phyloP scores from a whole-genome alignment of 2,329 filamentous ascomycete genomes.

The Ceratocystis diversiconidia region DNA sequence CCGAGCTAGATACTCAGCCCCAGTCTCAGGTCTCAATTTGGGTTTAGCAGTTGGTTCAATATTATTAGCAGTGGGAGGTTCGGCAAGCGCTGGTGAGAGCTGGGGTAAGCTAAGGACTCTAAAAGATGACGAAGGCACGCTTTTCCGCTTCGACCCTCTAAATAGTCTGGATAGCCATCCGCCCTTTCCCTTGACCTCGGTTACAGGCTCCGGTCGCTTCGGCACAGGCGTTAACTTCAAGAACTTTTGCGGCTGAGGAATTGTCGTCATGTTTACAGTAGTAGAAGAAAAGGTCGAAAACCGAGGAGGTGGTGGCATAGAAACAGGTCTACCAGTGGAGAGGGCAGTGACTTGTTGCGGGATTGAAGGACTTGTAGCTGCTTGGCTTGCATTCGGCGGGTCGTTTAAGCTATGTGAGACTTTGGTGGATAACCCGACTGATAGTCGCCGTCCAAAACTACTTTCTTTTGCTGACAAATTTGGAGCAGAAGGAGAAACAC shows the following conservation, averaged over 20 bases:
- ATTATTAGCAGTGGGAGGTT: neutral
- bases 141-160: conserved; percentile 2
- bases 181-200: conserved; percentile 5
- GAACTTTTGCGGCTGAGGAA: neutral
- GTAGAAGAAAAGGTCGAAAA: neutral
- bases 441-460: neutral
- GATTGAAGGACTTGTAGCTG: neutral
- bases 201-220: neutral
- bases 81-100: neutral
- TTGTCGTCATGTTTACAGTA: neutral
- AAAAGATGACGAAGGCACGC: neutral
- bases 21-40: no score
- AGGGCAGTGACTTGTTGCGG: neutral
- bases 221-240: neutral
- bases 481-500: neutral
- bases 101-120: conserved; percentile 1
- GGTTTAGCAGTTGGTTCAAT: neutral
- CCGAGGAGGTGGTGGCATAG: neutral
- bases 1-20: no score
- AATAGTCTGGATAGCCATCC: conserved; percentile 12
- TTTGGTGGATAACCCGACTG: neutral
- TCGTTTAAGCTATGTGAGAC: neutral
- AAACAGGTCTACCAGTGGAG: neutral
- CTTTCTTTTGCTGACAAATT: neutral
- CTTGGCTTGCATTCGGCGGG: neutral